Evolutionary conservation across 176 grass and related monocot genomes (phyloP).

Genomic region (Cymbopogon citratus): DNA sequence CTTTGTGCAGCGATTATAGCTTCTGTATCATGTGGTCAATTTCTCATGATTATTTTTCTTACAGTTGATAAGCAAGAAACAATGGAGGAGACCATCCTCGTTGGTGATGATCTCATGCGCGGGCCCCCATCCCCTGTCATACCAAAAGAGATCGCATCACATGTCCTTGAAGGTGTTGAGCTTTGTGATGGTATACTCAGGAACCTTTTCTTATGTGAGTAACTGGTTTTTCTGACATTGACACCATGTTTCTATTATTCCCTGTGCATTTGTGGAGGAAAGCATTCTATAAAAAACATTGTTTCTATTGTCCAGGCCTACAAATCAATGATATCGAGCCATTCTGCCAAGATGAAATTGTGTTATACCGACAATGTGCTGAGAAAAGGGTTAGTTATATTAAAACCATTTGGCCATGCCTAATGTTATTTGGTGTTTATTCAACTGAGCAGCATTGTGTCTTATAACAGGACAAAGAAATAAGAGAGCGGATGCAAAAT

Average conservation of each 20-base stretch:
- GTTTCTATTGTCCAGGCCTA: conserved; percentile 46
- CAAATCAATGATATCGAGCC: conserved; percentile 98
- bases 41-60: background rate
- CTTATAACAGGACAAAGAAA: conserved; percentile 73
- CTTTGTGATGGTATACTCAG: conserved; percentile 83
- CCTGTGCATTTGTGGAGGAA: background rate
- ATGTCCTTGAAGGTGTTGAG: conserved; percentile 94
- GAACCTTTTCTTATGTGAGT: conserved; percentile 97
- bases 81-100: conserved; percentile 90
- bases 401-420: background rate
- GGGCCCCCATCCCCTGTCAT: conserved; percentile 72
- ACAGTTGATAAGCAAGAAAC: conserved; percentile 84
- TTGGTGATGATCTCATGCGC: conserved; percentile 91
- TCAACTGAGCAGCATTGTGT: background rate
- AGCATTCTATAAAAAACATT: background rate
- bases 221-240: background rate
- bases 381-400: conserved; percentile 66
- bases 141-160: conserved; percentile 38
- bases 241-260: conserved; percentile 5
- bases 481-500: conserved; percentile 64
- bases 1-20: background rate
- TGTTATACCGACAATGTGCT: conserved; percentile 74
- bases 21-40: background rate
- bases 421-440: conserved; percentile 7
- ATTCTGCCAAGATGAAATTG: conserved; percentile 96